Evolutionary conservation across 2,329 filamentous ascomycete genomes (phyloP), one percentile per base, ranked within the genome.

Genomic region (Fusarium illudens): DNA sequence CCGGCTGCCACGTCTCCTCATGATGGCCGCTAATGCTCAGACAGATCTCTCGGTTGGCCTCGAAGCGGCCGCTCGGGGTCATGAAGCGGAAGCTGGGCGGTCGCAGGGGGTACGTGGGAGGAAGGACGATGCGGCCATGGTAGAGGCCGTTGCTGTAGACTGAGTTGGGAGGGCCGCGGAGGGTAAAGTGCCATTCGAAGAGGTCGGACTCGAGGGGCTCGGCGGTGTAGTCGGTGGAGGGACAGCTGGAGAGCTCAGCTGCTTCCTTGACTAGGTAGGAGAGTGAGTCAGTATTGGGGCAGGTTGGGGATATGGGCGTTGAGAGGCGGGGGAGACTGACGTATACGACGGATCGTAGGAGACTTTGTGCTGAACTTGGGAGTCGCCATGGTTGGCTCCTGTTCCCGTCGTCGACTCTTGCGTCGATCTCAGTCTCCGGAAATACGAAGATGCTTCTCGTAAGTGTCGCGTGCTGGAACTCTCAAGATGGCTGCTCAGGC

Each of bases 101-200:
- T 2, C 94, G 92, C 3, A 97, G 87, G 0, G 96, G 96, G 79
- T 99, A 99, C 2, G 91, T 89, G 0, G 94, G 87, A 1, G 96
- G 96, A 1, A 99, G 89, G 36, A 94, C 87, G 77, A 99, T 98
- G 75, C 95, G 93, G 60, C 96, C 96, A 80, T 99, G 96, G 83
- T 98, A 99, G 75, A 97, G 87, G 49, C 96, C 96, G 30, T 85
- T 83, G 44, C 89, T 88, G 81, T 94, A 97, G 34, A 90, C 88
- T 0, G 93, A 94, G 30, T 87, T 84, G 0, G 95, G 95, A 0
- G 95, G 94, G 0, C 96, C 96, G 53, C 91, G 89, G n/a, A 99
- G 85, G 0, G 96, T 99, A 81, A 98, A 99, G 83, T 99, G 96
- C 96, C 96, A 99, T 81, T 98, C 94, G 81, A 97, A 97, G 56